These are phyloP conservation scores for Firmiana major DNA, from an alignment of 345 rosid species.

Conservation along the genomic window DNA sequence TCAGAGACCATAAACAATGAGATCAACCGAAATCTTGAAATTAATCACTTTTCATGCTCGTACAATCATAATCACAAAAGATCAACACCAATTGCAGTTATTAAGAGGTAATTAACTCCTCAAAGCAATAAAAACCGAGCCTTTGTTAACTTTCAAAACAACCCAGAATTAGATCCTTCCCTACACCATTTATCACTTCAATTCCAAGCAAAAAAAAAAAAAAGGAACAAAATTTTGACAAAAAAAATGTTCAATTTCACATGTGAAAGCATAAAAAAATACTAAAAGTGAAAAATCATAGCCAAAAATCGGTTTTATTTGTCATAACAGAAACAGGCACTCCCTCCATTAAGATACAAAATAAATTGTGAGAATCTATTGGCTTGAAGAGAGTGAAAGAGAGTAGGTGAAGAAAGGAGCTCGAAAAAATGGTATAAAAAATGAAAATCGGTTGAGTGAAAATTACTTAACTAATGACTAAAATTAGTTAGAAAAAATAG, in stretches of 20 bases:
- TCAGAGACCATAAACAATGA: background rate
- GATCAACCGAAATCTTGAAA: conserved; percentile 12
- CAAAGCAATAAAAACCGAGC: conserved; percentile 10
- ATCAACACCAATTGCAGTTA: background rate
- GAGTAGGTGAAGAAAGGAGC: conserved; percentile 23
- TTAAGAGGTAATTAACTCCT: conserved; percentile 4
- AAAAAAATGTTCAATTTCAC: background rate
- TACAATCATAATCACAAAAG: background rate
- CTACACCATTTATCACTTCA: conserved; percentile 20
- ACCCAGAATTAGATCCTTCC: conserved; percentile 23
- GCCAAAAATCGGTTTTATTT: background rate
- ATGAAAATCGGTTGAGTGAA: conserved; percentile 6
- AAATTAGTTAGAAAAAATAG: background rate
- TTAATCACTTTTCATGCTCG: background rate
- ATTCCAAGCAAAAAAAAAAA: conserved; percentile 12
- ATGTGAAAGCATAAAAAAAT: background rate
- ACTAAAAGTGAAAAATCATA: background rate
- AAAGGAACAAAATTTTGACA: background rate
- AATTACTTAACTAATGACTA: background rate
- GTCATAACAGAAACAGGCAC: background rate
- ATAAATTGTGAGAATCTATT: background rate
- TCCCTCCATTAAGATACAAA: background rate
- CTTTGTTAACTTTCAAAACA: conserved; percentile 9
- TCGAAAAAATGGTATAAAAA: background rate
- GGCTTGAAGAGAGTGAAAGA: background rate